A percentile compares a stretch with the other conserved stretches of the same genome.
Evolutionary conservation across 176 grass and related monocot species (phyloP).

Genomic region (Rhipidocladum racemiflorum): DNA sequence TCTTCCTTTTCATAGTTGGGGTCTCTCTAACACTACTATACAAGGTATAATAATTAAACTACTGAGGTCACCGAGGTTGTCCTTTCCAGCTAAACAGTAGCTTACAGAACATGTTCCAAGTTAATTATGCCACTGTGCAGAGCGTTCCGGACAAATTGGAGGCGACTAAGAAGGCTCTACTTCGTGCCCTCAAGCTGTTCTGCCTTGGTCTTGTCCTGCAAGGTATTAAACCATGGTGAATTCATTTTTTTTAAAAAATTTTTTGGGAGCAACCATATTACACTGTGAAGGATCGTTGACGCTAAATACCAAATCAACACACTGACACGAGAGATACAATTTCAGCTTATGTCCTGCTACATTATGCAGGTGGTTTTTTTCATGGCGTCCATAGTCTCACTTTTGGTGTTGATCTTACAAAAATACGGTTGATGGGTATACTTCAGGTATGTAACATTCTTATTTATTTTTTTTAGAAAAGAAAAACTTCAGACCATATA

Average conservation of each 20-base stretch:
- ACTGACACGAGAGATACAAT: not conserved
- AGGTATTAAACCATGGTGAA: constrained; percentile 30
- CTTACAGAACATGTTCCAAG: not conserved
- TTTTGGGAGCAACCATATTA: not conserved
- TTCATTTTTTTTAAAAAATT: not conserved
- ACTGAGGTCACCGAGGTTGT: not conserved
- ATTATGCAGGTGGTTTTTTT: constrained; percentile 51
- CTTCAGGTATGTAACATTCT: constrained; percentile 25
- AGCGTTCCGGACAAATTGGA: constrained; percentile 41
- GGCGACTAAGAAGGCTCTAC: constrained; percentile 57
- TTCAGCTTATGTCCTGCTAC: not conserved
- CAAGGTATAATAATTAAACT: constrained; percentile 39
- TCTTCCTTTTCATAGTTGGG: constrained; percentile 73
- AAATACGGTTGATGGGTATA: constrained; percentile 40
- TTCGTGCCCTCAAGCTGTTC: constrained; percentile 56
- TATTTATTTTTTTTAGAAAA: no score
- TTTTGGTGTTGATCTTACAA: constrained; percentile 54
- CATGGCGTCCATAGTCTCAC: constrained; percentile 52
- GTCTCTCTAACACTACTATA: constrained; percentile 54
- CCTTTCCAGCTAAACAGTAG: not conserved
- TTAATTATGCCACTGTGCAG: constrained; percentile 29
- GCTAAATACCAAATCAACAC: no score
- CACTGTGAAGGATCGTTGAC: no score
- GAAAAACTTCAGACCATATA: not conserved
- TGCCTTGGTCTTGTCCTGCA: constrained; percentile 65